These are phyloP conservation scores for Ambrosiella beaveri DNA, from an alignment of 2,329 filamentous ascomycete genomes.

Conservation along the genomic window DNA sequence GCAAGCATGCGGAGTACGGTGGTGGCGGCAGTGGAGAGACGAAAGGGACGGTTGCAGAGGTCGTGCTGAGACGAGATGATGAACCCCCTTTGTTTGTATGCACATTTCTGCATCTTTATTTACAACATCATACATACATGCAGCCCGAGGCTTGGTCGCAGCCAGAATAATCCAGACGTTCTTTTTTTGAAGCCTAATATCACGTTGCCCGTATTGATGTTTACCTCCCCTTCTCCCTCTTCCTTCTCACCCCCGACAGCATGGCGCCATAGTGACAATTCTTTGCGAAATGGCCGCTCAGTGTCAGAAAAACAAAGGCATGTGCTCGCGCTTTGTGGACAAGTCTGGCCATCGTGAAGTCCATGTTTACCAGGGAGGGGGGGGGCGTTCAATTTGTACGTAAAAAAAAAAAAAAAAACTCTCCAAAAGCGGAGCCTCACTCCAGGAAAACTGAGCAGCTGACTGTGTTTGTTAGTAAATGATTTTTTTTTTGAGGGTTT, in stretches of 20 bases:
- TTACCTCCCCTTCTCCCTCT: no score
- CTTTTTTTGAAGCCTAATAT: no score
- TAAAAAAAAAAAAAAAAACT: background rate
- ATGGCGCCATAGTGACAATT: background rate
- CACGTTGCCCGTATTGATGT: no score
- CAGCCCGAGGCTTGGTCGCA: no score
- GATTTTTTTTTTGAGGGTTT: background rate
- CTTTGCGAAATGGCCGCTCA: background rate
- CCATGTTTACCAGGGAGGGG: background rate
- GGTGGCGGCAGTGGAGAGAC: background rate
- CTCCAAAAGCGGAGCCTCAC: background rate
- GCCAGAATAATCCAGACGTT: no score
- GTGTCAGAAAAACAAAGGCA: no score
- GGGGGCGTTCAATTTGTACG: background rate
- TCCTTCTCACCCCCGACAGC: background rate
- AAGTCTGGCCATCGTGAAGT: background rate
- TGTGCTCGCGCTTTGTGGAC: no score
- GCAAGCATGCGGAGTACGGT: background rate
- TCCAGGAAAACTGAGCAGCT: background rate
- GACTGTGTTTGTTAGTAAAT: background rate
- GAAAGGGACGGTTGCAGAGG: background rate
- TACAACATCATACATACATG: no score
- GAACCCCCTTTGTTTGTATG: background rate
- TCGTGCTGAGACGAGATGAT: background rate
- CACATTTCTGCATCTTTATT: no score